Evolutionary conservation across 2,329 filamentous ascomycete species (phyloP).

Genomic region (Dactylellina sp.): DNA sequence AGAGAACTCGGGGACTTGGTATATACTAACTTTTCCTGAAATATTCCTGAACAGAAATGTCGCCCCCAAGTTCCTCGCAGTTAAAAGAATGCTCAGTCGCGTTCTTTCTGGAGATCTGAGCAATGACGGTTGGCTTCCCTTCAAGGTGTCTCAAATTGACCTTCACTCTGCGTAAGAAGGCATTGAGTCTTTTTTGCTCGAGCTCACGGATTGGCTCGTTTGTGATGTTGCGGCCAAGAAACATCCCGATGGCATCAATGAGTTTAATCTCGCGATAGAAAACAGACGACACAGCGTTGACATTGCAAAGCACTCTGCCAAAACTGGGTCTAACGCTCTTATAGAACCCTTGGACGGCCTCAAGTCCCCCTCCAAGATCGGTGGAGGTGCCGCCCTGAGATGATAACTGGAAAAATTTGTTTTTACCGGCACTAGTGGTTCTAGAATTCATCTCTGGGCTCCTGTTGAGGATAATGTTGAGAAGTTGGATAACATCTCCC

Average conservation of each 20-base stretch:
- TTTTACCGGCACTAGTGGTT: conserved; percentile 68
- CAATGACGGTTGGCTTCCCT: conserved; percentile 7
- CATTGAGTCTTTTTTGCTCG: conserved; percentile 9
- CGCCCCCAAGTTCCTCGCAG: conserved; percentile 9
- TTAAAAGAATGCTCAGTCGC: conserved; percentile 16
- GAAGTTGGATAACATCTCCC: conserved; percentile 19
- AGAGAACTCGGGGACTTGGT: not conserved
- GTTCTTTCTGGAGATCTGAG: conserved; percentile 10
- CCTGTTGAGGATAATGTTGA: conserved; percentile 38
- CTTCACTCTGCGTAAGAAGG: conserved; percentile 27
- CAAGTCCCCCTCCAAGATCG: conserved; percentile 68
- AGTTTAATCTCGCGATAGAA: conserved; percentile 69
- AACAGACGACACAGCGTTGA: conserved; percentile 72
- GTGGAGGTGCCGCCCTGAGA: conserved; percentile 62
- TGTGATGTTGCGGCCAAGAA: conserved; percentile 57
- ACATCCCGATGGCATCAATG: conserved; percentile 62
- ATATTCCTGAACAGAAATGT: conserved; percentile 33
- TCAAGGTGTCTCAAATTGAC: conserved; percentile 30
- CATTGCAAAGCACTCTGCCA: conserved; percentile 71
- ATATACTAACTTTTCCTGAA: conserved; percentile 31
- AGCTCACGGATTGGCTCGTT: conserved; percentile 12
- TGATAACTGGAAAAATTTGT: conserved; percentile 66
- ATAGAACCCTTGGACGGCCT: conserved; percentile 65
- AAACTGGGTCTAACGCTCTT: conserved; percentile 69
- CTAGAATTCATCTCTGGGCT: conserved; percentile 44